phyloP scores from a whole-genome alignment of 2,329 filamentous ascomycete genomes.

The Claviceps pazoutovae region DNA sequence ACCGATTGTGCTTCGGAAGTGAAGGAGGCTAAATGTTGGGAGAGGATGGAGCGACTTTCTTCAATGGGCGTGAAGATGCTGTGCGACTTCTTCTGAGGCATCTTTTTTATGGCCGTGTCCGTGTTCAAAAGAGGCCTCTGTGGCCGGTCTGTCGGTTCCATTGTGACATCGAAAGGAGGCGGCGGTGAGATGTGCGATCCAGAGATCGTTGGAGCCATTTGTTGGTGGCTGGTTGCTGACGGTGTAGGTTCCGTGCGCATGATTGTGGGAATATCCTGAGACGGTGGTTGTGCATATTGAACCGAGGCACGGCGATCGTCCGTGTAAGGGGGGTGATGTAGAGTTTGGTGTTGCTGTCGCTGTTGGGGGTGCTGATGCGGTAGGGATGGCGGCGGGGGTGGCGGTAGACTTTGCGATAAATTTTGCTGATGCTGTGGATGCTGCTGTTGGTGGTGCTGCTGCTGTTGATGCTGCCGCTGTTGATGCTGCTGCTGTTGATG shows the following conservation, averaged over 20 bases:
- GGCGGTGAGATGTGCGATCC: constrained; percentile 37
- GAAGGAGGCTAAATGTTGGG: constrained; percentile 64
- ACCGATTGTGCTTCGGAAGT: constrained; percentile 35
- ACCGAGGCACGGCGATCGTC: constrained; percentile 65
- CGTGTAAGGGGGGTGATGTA: constrained; percentile 51
- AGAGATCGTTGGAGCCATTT: constrained; percentile 23
- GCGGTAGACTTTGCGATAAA: no score
- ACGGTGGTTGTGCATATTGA: constrained; percentile 46
- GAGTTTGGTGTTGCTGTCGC: constrained; percentile 6
- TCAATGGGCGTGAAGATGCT: constrained; percentile 98
- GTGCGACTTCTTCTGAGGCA: constrained; percentile 66
- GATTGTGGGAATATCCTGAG: constrained; percentile 29
- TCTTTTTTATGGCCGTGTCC: constrained; percentile 40
- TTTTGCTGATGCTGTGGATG: no score
- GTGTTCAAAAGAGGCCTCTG: constrained; percentile 36
- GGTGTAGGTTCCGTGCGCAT: constrained; percentile 44
- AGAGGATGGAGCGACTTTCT: constrained; percentile 75
- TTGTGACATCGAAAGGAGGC: constrained; percentile 32
- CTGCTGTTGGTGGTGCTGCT: no score
- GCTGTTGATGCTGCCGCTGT: no score
- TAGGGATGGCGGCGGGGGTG: no score
- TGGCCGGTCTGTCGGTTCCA: constrained; percentile 33
- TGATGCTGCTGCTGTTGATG: no score
- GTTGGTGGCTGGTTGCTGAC: constrained; percentile 38
- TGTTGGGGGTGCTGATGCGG: background rate